Conservation (phyloP, 1,139 yeast species). For the Schwanniomyces etchellsii region DNA sequence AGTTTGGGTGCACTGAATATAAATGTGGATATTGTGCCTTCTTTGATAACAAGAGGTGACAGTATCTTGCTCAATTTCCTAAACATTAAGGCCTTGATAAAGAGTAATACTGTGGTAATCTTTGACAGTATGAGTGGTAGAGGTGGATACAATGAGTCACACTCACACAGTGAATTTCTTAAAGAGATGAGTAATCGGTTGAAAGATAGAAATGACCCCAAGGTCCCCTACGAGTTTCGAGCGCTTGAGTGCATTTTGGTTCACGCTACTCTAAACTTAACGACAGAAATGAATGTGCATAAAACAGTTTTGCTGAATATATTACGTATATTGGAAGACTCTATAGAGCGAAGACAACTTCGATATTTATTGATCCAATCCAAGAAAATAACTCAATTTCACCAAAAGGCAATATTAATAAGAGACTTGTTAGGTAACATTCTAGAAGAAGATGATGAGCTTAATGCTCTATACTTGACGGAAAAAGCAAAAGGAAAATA, state of each 20-base stretch:
- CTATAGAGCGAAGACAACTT: slow-evolving; percentile 35
- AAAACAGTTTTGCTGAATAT: slow-evolving; percentile 34
- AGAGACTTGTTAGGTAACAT: slow-evolving; percentile 36
- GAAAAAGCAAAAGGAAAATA: slow-evolving; percentile 19
- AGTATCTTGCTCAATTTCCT: slow-evolving; percentile 35
- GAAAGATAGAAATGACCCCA: slow-evolving; percentile 16
- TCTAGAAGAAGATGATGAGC: slow-evolving; percentile 35
- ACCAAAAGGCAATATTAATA: slow-evolving; percentile 35
- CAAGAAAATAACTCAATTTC: slow-evolving; percentile 40
- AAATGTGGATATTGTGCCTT: slow-evolving; percentile 38
- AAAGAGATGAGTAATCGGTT: slow-evolving; percentile 27
- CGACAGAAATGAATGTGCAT: slow-evolving; percentile 41
- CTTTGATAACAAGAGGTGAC: slow-evolving; percentile 31
- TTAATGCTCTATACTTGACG: slow-evolving; percentile 35
- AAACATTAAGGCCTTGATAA: slow-evolving; percentile 39
- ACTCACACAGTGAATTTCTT: slow-evolving; percentile 30
- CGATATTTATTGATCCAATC: slow-evolving; percentile 38
- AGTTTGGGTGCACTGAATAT: slow-evolving; percentile 9
- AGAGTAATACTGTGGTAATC: slow-evolving; percentile 32
- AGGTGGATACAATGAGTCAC: slow-evolving; percentile 26
- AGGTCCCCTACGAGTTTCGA: slow-evolving; percentile 38
- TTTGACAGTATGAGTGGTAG: slow-evolving; percentile 26
- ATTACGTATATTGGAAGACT: slow-evolving; percentile 31
- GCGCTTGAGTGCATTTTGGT: slow-evolving; percentile 40
- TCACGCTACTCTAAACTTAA: slow-evolving; percentile 32